Evolutionary conservation across 129 eudicot genomes (phyloP).

Genomic region (Smallanthus sonchifolius): DNA sequence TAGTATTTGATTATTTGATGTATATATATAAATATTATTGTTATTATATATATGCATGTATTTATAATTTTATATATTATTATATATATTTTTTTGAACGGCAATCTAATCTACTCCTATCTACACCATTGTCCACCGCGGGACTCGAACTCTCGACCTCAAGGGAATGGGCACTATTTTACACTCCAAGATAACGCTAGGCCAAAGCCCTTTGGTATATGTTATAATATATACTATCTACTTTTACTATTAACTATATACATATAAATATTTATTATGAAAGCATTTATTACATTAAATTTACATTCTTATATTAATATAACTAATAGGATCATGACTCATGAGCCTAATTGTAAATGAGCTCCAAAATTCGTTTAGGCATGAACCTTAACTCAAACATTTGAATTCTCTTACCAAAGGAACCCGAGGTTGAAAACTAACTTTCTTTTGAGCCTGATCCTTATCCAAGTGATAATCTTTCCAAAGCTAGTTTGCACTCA

Average conservation of each 20-base stretch:
- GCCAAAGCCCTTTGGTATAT: too few species aligned
- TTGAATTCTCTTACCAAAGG: not conserved
- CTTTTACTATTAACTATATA: not conserved
- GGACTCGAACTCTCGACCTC: too few species aligned
- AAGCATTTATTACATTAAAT: not conserved
- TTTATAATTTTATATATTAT: too few species aligned
- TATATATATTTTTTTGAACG: too few species aligned
- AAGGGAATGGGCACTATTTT: too few species aligned
- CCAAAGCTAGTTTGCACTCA: not conserved
- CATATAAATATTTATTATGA: not conserved
- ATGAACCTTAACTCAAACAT: not conserved
- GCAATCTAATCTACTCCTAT: too few species aligned
- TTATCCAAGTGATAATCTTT: not conserved
- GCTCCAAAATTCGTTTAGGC: not conserved
- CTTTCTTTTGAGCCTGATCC: not conserved
- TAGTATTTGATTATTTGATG: not conserved
- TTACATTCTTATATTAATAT: not conserved
- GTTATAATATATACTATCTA: too few species aligned
- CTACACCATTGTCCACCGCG: too few species aligned
- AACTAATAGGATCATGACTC: not conserved
- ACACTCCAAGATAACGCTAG: too few species aligned
- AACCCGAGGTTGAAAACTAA: not conserved
- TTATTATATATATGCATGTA: not conserved
- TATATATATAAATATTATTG: not conserved
- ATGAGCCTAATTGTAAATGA: not conserved